Percentiles rank a stretch among this genome's conserved stretches.
phyloP scores from a whole-genome alignment of 345 rosid genomes.

The Microcos paniculata region DNA sequence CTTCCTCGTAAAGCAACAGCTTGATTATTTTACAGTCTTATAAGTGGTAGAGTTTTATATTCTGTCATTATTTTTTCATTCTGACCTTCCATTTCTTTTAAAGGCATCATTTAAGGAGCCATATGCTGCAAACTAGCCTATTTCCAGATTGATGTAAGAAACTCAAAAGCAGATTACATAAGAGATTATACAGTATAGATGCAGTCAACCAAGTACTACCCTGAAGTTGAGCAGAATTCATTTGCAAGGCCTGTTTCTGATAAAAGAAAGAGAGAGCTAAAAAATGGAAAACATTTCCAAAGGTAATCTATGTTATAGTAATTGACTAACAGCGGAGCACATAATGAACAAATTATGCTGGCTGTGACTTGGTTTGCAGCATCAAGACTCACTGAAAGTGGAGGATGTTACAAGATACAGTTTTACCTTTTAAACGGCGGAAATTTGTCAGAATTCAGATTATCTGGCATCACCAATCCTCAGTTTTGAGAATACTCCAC shows the following conservation, averaged over 20 bases:
- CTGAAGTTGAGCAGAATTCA: neutral
- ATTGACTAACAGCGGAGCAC: too few species aligned
- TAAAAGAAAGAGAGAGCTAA: neutral
- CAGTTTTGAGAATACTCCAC: constrained; percentile 29
- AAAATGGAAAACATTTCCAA: neutral
- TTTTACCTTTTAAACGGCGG: neutral
- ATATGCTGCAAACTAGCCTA: too few species aligned
- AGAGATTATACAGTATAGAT: neutral
- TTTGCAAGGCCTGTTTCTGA: neutral
- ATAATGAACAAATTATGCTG: neutral
- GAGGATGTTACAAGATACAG: neutral
- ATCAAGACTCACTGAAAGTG: neutral
- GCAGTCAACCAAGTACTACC: neutral
- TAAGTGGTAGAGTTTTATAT: too few species aligned
- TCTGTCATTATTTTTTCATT: too few species aligned
- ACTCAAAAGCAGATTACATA: neutral
- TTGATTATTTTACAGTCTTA: too few species aligned
- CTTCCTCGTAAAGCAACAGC: too few species aligned
- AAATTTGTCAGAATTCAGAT: neutral
- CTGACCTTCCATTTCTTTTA: too few species aligned
- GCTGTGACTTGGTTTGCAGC: neutral
- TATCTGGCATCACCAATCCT: constrained; percentile 30
- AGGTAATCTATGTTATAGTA: neutral
- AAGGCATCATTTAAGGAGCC: too few species aligned
- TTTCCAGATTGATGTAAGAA: too few species aligned